A percentile compares a stretch with the other conserved stretches of the same genome.
phyloP scores from a whole-genome alignment of 768 basidiomycete genomes.

The Tephrocybe sp. region DNA sequence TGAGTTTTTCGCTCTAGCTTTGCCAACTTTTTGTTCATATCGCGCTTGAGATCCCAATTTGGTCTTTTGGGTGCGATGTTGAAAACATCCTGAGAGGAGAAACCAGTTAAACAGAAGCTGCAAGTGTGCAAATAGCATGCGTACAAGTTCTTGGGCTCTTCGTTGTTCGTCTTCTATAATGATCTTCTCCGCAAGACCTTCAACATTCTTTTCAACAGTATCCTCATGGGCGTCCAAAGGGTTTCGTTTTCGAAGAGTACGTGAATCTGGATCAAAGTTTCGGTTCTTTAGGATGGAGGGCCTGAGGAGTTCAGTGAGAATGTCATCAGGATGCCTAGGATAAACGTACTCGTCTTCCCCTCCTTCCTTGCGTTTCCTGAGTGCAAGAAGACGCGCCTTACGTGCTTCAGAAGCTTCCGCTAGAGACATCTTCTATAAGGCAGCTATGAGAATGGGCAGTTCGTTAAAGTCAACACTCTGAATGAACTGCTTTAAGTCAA shows the following conservation, averaged over 20 bases:
- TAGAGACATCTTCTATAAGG: constrained; percentile 43
- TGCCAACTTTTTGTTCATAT: constrained; percentile 85
- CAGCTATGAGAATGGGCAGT: not conserved
- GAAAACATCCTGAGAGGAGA: constrained; percentile 71
- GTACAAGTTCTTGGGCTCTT: constrained; percentile 83
- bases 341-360: constrained; percentile 41
- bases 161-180: constrained; percentile 84
- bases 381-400: constrained; percentile 75
- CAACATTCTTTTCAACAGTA: constrained; percentile 84
- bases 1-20: constrained; percentile 91
- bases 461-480: not conserved
- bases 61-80: constrained; percentile 97
- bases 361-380: constrained; percentile 71
- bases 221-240: constrained; percentile 62
- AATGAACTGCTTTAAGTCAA: not conserved
- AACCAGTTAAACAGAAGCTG: not conserved
- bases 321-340: not conserved
- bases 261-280: constrained; percentile 89
- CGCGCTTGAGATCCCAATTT: constrained; percentile 95
- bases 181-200: constrained; percentile 81
- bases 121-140: constrained; percentile 19
- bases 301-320: constrained; percentile 19
- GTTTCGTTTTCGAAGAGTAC: constrained; percentile 68
- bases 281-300: constrained; percentile 63
- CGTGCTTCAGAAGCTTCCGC: constrained; percentile 77